Conservation (phyloP, 345 rosid species). For the Xanthoceras sorbifolium region DNA sequence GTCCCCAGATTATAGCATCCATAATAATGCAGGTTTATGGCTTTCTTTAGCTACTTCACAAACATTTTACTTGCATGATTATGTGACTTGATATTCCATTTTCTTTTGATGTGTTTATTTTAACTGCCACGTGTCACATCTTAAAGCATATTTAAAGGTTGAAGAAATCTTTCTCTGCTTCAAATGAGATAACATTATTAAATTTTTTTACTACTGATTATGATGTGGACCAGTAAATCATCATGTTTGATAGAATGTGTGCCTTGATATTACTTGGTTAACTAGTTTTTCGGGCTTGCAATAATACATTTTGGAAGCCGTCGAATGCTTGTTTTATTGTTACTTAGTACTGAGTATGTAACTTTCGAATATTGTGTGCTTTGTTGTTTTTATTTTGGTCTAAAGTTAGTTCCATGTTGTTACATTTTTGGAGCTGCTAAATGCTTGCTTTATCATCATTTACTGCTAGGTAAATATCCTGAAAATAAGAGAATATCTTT, state of each 20-base stretch:
- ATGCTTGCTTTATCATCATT: background rate
- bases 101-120: background rate
- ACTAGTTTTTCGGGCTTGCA: background rate
- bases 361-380: background rate
- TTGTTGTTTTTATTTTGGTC: background rate
- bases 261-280: conserved; percentile 11
- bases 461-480: conserved; percentile 1
- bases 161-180: background rate
- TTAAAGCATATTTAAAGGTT: background rate
- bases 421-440: conserved; percentile 4
- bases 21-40: conserved; percentile 80
- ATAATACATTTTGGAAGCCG: background rate
- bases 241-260: background rate
- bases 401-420: background rate
- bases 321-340: background rate
- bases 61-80: background rate
- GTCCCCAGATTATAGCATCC: conserved; percentile 88
- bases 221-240: background rate
- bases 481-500: background rate
- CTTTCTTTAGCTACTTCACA: conserved; percentile 15
- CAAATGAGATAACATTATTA: background rate
- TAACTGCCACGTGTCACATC: background rate
- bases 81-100: background rate
- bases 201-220: background rate
- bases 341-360: background rate